Evolutionary conservation across 2,329 filamentous ascomycete species (phyloP), one percentile per base, ranked within the genome.

Genomic region (Coniochaeta hoffmannii): DNA sequence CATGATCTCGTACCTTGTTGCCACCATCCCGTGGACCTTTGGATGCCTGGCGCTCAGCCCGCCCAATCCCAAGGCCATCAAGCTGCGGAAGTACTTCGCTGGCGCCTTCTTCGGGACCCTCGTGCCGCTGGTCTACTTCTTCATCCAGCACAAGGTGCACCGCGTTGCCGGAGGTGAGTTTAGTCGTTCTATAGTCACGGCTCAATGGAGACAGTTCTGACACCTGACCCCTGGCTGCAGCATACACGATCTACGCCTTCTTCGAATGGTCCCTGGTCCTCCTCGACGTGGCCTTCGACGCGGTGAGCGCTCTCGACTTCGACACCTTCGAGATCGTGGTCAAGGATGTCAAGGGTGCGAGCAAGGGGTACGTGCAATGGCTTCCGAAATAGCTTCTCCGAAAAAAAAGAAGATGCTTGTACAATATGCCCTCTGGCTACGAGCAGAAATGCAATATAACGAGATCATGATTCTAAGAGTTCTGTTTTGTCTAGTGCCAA

Each of bases 101-200:
- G 77, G 82, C 31, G 79, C 86, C 38, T 99, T 99, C 75, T 99
- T 97, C 66, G 90, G 87, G 53, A 95, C 91, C 4, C 79, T 99
- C 30, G 80, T 97, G 50, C 92, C 92, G 30, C 76, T 99, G 68
- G 81, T 97, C 19, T 97, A 97, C 76, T 99, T 91, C 70, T 99
- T 97, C 69, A 96, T 99, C 61, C 94, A 97, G 71, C 94, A 99
- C 78, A 99, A 99, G 73, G 89, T 99, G 53, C 91, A 99, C 70
- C 90, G 87, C 57, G 84, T 97, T 59, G 80, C 94, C 57, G 94
- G 94, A 80, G 94, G 93, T 97, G 77, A 71, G 86, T 38, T 6
- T n/a, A 6, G 11, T 50, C 7, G 6, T 50, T 9, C 44, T 24
- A 19, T 19, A 22, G 17, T 41, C 36, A n/a, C 15, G 7, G 14